Percentiles rank a stretch among this genome's conserved stretches.
phyloP scores from a whole-genome alignment of 176 grass and related monocot genomes.

The Panicum miliaceum region DNA sequence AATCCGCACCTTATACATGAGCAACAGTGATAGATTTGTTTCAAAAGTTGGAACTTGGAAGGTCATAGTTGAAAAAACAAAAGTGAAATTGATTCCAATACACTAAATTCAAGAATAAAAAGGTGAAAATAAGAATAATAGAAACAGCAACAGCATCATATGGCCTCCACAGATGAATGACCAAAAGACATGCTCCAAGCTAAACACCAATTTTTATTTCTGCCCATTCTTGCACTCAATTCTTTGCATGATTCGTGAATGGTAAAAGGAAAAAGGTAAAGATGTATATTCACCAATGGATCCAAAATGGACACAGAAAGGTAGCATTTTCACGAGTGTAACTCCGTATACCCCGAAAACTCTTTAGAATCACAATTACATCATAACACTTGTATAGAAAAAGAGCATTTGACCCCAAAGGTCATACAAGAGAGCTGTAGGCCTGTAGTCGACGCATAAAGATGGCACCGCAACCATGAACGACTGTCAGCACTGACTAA shows the following conservation, averaged over 20 bases:
- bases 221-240: slow-evolving; percentile 30
- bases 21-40: neutral
- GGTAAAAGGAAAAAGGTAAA: slow-evolving; percentile 1
- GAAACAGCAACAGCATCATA: neutral
- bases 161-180: neutral
- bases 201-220: slow-evolving; percentile 25
- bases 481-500: slow-evolving; percentile 25
- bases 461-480: neutral
- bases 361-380: slow-evolving; percentile 41
- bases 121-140: neutral
- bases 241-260: slow-evolving; percentile 25
- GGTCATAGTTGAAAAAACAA: neutral
- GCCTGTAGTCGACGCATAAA: neutral
- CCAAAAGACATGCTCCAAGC: neutral
- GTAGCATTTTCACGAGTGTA: slow-evolving; percentile 18
- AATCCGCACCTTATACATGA: too few relatives aligned
- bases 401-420: slow-evolving; percentile 11
- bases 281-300: slow-evolving; percentile 5
- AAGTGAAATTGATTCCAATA: neutral
- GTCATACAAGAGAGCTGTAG: neutral
- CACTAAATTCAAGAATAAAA: neutral
- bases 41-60: too few relatives aligned
- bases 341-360: neutral
- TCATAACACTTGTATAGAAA: slow-evolving; percentile 40
- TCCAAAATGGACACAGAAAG: slow-evolving; percentile 25